Evolutionary conservation across 2,329 filamentous ascomycete genomes (phyloP).

Genomic region (Claviceps africana): DNA sequence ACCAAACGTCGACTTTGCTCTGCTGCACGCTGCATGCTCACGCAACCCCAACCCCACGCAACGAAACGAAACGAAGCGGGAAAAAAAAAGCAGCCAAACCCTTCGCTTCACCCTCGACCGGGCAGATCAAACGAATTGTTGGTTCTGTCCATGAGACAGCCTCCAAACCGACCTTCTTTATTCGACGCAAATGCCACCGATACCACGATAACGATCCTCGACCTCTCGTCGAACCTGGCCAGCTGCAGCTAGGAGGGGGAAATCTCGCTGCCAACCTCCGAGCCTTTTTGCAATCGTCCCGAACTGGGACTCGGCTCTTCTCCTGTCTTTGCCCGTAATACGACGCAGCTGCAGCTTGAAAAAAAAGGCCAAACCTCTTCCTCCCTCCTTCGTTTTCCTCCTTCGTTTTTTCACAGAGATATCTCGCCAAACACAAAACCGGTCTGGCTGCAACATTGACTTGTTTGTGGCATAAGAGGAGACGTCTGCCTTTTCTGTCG

Average conservation of each 20-base stretch:
- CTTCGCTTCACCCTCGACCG: not conserved
- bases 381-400: not conserved
- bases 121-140: not conserved
- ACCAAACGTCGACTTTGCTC: not conserved
- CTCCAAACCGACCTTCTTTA: conserved; percentile 3
- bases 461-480: conserved; percentile 14
- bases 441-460: conserved; percentile 18
- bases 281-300: not conserved
- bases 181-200: conserved; percentile 18
- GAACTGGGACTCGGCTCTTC: conserved; percentile 2
- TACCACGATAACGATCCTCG: conserved; percentile 19
- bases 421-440: not conserved
- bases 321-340: conserved; percentile 2
- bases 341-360: not conserved
- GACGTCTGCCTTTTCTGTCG: not conserved
- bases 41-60: not conserved
- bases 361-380: not conserved
- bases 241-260: conserved; percentile 1
- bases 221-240: conserved; percentile 7
- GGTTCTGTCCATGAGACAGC: conserved; percentile 1
- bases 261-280: not conserved
- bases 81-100: conserved; percentile 6
- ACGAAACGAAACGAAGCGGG: not conserved
- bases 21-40: not conserved
- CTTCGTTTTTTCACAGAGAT: not conserved